Evolutionary conservation across 108 stramenopile species (phyloP).

Genomic region (Cyclotella baltica): DNA sequence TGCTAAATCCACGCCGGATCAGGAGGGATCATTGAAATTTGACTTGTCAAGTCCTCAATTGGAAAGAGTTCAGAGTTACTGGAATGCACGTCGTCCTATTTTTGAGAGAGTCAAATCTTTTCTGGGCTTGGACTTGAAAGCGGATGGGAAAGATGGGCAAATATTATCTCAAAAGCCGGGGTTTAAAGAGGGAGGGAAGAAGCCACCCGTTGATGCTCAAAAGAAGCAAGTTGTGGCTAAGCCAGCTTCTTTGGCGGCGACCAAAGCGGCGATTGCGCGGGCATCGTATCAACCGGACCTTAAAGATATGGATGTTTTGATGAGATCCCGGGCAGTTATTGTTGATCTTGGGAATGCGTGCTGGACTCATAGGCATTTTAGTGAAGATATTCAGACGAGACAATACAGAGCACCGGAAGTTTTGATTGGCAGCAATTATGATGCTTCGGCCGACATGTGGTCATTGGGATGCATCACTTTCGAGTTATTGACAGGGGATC

Average conservation of each 20-base stretch:
- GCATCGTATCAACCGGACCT: constrained; percentile 77
- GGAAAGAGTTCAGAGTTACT: constrained; percentile 75
- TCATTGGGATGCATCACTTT: constrained; percentile 97
- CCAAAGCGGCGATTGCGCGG: constrained; percentile 47
- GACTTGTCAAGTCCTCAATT: constrained; percentile 60
- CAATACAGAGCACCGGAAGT: constrained; percentile 99
- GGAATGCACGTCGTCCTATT: constrained; percentile 78
- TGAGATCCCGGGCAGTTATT: constrained; percentile 77
- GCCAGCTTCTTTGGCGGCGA: constrained; percentile 50
- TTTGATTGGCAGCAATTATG: constrained; percentile 87
- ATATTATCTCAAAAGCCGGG: constrained; percentile 38
- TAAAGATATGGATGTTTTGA: constrained; percentile 68
- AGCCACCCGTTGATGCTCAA: constrained; percentile 24
- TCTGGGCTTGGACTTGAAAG: constrained; percentile 72
- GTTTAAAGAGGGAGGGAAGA: constrained; percentile 41
- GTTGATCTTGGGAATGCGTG: constrained; percentile 99
- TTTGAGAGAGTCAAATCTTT: constrained; percentile 75
- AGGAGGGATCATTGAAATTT: constrained; percentile 67
- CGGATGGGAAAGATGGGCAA: constrained; percentile 44
- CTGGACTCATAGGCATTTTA: constrained; percentile 97
- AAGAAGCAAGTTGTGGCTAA: constrained; percentile 63
- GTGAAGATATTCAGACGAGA: constrained; percentile 98
- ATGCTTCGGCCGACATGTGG: constrained; percentile 99
- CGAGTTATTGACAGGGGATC: constrained; percentile 97
- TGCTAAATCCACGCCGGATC: constrained; percentile 61